phyloP scores from a whole-genome alignment of 441 rosid species.

The Pelargonium cotyledonis region DNA sequence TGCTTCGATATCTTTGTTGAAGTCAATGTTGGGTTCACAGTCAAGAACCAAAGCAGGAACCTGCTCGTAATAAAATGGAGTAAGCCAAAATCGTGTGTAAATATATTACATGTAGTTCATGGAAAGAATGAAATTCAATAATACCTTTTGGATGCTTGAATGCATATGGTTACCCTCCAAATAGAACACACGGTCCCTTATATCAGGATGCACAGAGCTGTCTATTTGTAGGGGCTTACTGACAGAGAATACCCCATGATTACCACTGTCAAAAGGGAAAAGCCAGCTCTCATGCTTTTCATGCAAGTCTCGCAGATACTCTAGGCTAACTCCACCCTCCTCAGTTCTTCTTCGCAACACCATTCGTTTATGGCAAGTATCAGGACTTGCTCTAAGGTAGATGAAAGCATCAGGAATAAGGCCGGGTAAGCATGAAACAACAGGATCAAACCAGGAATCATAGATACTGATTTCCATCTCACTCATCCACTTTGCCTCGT shows the following conservation, averaged over 20 bases:
- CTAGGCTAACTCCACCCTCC: constrained; percentile 83
- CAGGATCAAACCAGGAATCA: constrained; percentile 98
- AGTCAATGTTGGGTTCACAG: constrained; percentile 93
- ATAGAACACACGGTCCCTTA: constrained; percentile 73
- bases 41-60: constrained; percentile 96
- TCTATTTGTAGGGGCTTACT: constrained; percentile 46
- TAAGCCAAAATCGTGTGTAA: constrained; percentile 11
- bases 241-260: constrained; percentile 69
- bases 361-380: constrained; percentile 93
- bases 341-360: constrained; percentile 73
- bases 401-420: constrained; percentile 93
- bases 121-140: background rate
- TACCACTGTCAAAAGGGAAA: constrained; percentile 74
- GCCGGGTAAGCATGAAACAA: constrained; percentile 87
- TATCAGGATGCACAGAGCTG: constrained; percentile 67
- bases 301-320: constrained; percentile 77
- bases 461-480: constrained; percentile 98
- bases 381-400: constrained; percentile 92
- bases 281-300: constrained; percentile 99
- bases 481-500: constrained; percentile 98
- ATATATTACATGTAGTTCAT: constrained; percentile 10
- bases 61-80: constrained; percentile 31
- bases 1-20: constrained; percentile 67
- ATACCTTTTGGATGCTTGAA: constrained; percentile 91
- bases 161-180: constrained; percentile 94